Base-by-base conservation (phyloP, 2,329 filamentous ascomycete genomes). In the Fusarium cicatricum region DNA sequence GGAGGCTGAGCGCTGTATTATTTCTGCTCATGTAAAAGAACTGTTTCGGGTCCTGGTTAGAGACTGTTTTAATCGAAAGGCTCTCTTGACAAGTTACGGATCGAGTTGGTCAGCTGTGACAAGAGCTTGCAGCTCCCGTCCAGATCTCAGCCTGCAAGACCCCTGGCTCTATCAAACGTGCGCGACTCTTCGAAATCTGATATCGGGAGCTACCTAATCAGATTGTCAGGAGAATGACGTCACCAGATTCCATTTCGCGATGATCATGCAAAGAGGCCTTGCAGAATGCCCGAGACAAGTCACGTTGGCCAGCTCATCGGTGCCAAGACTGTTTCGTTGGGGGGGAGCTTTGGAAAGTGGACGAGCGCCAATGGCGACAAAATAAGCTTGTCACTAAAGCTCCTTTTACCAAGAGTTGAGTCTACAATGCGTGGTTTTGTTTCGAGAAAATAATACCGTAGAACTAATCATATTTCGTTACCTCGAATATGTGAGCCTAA, bases 141-240 rank as follows among this genome's bases (percentile, higher is more conserved):
- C 26, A 38, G 44, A 47, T 47, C 44, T 37, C 15, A n/a, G 29
- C 23, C n/a, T 38, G 23, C 15, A 38, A 38, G 36, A 47, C 44
- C 33, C 33, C 36, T 46, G 47, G 58, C 58, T 62, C 33, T n/a
- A 49, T 49, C 5, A 11, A 61, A 61, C 57, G 57, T 43, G 60
- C 43, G 39, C 12, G 26, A 46, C 21, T 33, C 19, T 15, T 17
- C 10, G 21, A 47, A 47, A 28, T 23, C 21, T 29, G 32, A 42
- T 33, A 19, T 36, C 14, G 39, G 33, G 8, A 48, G 21, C 28
- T 44, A 21, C 4, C 7, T 7, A 21, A n/a, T n/a, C n/a, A 21
- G 16, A n/a, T 4, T 47, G 28, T 41, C 41, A 52, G 21, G 32
- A 34, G 11, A 16, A 62, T 62, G 58, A 62, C 58, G 58, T 62